A percentile compares a stretch with the other conserved stretches of the same genome.
These are phyloP conservation scores for Quercus ilex DNA, from an alignment of 306 rosid species.

Conservation along the genomic window DNA sequence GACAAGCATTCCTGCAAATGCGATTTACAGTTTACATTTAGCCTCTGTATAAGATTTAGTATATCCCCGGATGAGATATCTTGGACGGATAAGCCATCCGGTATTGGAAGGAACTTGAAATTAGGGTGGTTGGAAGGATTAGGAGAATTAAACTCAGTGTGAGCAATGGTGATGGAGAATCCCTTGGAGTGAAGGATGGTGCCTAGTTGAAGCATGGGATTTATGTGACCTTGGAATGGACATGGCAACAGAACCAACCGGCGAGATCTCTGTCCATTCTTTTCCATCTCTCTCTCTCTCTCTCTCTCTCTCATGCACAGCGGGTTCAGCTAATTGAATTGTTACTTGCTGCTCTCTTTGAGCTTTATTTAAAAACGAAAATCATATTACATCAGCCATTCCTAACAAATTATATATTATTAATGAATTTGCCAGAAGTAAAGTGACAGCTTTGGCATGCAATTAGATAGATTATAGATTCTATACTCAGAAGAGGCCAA, in stretches of 20 bases:
- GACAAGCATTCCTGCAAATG: constrained; percentile 20
- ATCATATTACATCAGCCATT: too few relatives aligned
- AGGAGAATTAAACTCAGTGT: constrained; percentile 28
- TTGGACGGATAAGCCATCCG: constrained; percentile 25
- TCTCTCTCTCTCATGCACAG: too few relatives aligned
- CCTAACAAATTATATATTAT: too few relatives aligned
- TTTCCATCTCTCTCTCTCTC: constrained; percentile 18
- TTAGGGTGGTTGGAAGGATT: constrained; percentile 35
- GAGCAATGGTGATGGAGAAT: constrained; percentile 36
- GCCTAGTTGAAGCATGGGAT: constrained; percentile 38
- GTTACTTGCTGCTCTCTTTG: too few relatives aligned
- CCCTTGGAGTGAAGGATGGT: constrained; percentile 37
- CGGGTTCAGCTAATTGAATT: too few relatives aligned
- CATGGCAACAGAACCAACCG: constrained; percentile 28
- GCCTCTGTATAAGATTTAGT: background rate
- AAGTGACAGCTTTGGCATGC: too few relatives aligned
- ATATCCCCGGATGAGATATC: constrained; percentile 20
- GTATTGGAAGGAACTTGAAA: constrained; percentile 26
- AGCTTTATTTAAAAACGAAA: too few relatives aligned
- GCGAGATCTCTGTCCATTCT: background rate
- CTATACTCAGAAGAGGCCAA: too few relatives aligned
- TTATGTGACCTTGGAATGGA: constrained; percentile 38
- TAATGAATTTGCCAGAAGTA: too few relatives aligned
- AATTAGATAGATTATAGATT: too few relatives aligned
- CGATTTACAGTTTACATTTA: constrained; percentile 23